Evolutionary conservation across 805 yeast species (phyloP).

Genomic region (Sporopachydermia quercuum): DNA sequence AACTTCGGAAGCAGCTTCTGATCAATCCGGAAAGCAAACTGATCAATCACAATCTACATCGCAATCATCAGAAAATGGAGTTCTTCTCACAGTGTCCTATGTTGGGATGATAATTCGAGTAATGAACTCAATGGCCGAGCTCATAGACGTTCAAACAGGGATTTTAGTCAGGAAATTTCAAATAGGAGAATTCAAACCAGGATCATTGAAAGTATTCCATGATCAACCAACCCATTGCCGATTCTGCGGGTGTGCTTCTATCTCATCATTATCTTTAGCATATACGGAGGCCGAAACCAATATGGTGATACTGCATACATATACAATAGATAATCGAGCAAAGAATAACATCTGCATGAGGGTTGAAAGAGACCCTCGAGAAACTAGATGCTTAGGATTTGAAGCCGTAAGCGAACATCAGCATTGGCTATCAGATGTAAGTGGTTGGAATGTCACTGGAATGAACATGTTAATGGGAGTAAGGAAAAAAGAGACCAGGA

Average conservation of each 20-base stretch:
- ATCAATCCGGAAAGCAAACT: neutral
- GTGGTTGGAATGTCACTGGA: slow-evolving; percentile 69
- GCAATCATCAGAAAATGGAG: neutral
- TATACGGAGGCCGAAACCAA: slow-evolving; percentile 47
- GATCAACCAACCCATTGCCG: slow-evolving; percentile 80
- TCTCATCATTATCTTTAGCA: slow-evolving; percentile 55
- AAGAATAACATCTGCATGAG: slow-evolving; percentile 71
- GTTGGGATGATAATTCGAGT: slow-evolving; percentile 64
- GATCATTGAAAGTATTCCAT: slow-evolving; percentile 55
- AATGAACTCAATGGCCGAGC: slow-evolving; percentile 38
- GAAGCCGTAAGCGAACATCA: slow-evolving; percentile 58
- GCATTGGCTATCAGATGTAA: slow-evolving; percentile 51
- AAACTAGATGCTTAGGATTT: slow-evolving; percentile 79
- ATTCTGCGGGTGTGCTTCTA: slow-evolving; percentile 81
- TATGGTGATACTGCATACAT: slow-evolving; percentile 57
- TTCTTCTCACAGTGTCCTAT: slow-evolving; percentile 31
- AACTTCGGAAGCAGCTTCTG: neutral
- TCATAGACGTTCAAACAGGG: slow-evolving; percentile 71
- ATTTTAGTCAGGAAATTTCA: slow-evolving; percentile 44
- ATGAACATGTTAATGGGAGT: slow-evolving; percentile 64
- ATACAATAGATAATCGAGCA: slow-evolving; percentile 56
- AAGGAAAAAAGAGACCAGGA: slow-evolving; percentile 23
- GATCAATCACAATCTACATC: neutral
- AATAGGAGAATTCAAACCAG: slow-evolving; percentile 47
- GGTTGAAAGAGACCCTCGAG: slow-evolving; percentile 87